phyloP scores from a whole-genome alignment of 805 yeast genomes.

The Teunomyces barrocoloradensis region DNA sequence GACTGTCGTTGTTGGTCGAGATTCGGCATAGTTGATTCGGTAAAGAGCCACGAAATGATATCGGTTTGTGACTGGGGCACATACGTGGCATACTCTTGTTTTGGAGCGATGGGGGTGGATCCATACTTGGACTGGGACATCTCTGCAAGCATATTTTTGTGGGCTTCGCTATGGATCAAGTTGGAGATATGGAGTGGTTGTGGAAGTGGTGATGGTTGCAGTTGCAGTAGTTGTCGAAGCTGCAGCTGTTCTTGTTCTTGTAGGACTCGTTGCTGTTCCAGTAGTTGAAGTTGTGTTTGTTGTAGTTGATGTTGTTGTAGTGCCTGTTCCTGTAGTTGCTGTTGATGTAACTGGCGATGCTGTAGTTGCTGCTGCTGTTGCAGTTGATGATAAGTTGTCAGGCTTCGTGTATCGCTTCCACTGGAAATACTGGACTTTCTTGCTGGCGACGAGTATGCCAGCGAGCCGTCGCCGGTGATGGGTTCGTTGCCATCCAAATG shows the following conservation, averaged over 20 bases:
- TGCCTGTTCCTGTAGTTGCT: no score
- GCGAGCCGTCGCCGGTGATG: background rate
- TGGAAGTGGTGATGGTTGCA: background rate
- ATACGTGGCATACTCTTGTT: background rate
- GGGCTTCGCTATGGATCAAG: conserved; percentile 13
- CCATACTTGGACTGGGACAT: no score
- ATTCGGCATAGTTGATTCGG: conserved; percentile 15
- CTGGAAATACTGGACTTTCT: background rate
- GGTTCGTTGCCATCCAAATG: background rate
- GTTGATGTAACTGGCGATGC: no score
- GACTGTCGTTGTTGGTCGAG: background rate
- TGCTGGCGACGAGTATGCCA: background rate
- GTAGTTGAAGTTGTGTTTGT: background rate
- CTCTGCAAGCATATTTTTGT: background rate
- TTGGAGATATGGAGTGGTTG: conserved; percentile 8
- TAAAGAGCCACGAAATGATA: conserved; percentile 40
- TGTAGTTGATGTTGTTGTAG: background rate
- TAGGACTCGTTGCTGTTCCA: background rate
- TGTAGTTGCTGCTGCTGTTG: background rate
- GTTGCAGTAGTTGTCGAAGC: no score
- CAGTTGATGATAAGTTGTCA: background rate
- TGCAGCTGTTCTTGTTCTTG: background rate
- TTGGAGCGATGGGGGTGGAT: background rate
- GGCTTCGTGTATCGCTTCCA: background rate
- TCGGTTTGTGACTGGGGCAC: conserved; percentile 34